Conservation (phyloP, 2,329 filamentous ascomycete species). For the Ceratocystiopsis minuta region DNA sequence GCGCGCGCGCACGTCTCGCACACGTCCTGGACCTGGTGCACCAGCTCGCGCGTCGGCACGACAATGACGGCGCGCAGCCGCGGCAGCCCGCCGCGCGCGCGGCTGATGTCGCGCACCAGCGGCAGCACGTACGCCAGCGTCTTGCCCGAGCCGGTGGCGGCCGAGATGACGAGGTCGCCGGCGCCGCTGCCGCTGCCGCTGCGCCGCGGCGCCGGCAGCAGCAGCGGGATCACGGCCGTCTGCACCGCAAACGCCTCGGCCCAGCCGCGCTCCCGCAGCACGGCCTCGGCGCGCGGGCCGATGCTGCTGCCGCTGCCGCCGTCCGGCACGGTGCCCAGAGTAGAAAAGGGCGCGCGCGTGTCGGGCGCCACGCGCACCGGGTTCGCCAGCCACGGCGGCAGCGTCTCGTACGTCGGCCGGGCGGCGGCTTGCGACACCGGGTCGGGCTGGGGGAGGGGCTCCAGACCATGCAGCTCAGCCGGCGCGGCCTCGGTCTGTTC, state of each 20-base stretch:
- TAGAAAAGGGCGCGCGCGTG: conserved; percentile 38
- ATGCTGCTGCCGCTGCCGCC: conserved; percentile 32
- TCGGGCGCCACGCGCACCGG: conserved; percentile 52
- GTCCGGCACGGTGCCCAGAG: conserved; percentile 13
- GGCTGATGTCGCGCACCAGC: conserved; percentile 58
- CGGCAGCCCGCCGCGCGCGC: conserved; percentile 26
- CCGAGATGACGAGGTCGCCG: conserved; percentile 76
- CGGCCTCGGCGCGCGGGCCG: conserved; percentile 36
- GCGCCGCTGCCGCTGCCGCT: conserved; percentile 22
- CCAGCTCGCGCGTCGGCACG: conserved; percentile 78
- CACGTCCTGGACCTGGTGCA: conserved; percentile 65
- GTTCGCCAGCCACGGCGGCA: conserved; percentile 64
- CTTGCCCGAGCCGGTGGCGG: conserved; percentile 89
- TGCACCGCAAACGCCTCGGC: conserved; percentile 62
- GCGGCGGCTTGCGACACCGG: conserved; percentile 37
- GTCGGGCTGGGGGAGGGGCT: conserved; percentile 65
- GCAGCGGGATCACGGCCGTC: conserved; percentile 59
- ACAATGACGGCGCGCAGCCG: conserved; percentile 65
- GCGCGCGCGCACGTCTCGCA: conserved; percentile 56
- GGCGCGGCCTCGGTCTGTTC: conserved; percentile 12
- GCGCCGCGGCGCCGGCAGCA: conserved; percentile 40
- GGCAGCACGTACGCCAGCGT: conserved; percentile 83
- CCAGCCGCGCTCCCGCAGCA: conserved; percentile 51
- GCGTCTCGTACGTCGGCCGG: conserved; percentile 53
- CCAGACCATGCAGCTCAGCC: conserved; percentile 47